phyloP scores from a whole-genome alignment of 169 alveolate genomes.

The Haemoproteus tartakovskyi region DNA sequence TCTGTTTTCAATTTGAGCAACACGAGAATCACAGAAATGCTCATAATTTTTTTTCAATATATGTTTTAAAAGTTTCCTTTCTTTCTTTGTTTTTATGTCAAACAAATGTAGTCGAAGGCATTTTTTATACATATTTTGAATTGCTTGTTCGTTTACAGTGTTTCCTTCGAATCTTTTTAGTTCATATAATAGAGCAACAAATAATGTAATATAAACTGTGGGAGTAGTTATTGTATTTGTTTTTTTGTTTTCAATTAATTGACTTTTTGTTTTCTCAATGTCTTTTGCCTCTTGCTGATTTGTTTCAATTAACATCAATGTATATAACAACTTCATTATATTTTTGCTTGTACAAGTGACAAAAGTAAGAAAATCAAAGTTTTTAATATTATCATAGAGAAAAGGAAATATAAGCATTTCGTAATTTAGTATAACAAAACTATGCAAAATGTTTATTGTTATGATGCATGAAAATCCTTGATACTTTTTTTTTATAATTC shows the following conservation, averaged over 20 bases:
- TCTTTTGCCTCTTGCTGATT: too few species aligned
- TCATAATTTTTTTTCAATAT: conserved; percentile 31
- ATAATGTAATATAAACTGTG: conserved; percentile 8
- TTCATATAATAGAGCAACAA: conserved; percentile 39
- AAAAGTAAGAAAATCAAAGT: conserved; percentile 49
- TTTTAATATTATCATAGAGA: conserved; percentile 37
- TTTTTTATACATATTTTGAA: conserved; percentile 45
- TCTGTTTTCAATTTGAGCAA: conserved; percentile 10
- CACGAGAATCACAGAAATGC: too few species aligned
- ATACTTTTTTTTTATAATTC: conserved; percentile 55
- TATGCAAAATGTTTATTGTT: conserved; percentile 38
- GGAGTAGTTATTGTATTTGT: background rate
- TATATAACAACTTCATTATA: conserved; percentile 47
- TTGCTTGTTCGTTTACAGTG: background rate
- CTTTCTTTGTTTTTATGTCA: conserved; percentile 13
- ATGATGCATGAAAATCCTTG: conserved; percentile 57
- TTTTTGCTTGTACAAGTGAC: conserved; percentile 50
- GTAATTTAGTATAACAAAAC: conserved; percentile 29
- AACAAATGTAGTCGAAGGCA: conserved; percentile 26
- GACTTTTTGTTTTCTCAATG: too few species aligned
- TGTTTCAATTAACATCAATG: conserved; percentile 29
- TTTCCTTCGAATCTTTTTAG: conserved; percentile 12
- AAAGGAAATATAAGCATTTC: conserved; percentile 43
- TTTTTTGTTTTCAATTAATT: too few species aligned
- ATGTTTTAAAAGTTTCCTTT: conserved; percentile 7